These are phyloP conservation scores for Wickerhamiella sergipiensis DNA, from an alignment of 805 yeast species.

Conservation along the genomic window DNA sequence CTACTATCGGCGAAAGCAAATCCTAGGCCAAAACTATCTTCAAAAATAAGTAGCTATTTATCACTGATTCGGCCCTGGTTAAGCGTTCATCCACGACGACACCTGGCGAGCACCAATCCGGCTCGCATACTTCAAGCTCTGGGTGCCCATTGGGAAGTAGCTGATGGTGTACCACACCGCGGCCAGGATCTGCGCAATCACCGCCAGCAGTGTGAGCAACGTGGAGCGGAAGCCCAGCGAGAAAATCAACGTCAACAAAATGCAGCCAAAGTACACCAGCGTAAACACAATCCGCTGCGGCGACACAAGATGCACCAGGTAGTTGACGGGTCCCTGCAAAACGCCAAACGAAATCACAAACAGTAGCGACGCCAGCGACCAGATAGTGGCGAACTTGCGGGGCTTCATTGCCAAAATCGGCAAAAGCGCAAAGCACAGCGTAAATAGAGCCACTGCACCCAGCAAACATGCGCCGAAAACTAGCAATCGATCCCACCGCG, in stretches of 20 bases:
- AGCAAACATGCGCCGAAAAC: conserved; percentile 65
- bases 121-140: conserved; percentile 46
- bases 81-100: conserved; percentile 29
- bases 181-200: conserved; percentile 66
- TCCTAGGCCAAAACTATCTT: too few relatives aligned
- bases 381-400: conserved; percentile 67
- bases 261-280: conserved; percentile 64
- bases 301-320: conserved; percentile 58
- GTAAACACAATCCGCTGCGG: conserved; percentile 71
- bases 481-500: conserved; percentile 67
- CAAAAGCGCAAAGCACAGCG: conserved; percentile 65
- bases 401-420: conserved; percentile 87
- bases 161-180: conserved; percentile 83
- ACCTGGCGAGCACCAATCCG: conserved; percentile 45
- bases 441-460: conserved; percentile 71
- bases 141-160: conserved; percentile 92
- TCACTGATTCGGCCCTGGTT: too few relatives aligned
- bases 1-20: too few relatives aligned
- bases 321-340: conserved; percentile 82
- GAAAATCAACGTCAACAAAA: conserved; percentile 63
- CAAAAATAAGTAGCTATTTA: too few relatives aligned
- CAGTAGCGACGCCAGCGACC: conserved; percentile 84
- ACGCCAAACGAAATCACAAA: conserved; percentile 84
- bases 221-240: conserved; percentile 61
- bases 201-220: conserved; percentile 59